Conservation (phyloP, 2,329 filamentous ascomycete species). For the Microdochium bolleyi region DNA sequence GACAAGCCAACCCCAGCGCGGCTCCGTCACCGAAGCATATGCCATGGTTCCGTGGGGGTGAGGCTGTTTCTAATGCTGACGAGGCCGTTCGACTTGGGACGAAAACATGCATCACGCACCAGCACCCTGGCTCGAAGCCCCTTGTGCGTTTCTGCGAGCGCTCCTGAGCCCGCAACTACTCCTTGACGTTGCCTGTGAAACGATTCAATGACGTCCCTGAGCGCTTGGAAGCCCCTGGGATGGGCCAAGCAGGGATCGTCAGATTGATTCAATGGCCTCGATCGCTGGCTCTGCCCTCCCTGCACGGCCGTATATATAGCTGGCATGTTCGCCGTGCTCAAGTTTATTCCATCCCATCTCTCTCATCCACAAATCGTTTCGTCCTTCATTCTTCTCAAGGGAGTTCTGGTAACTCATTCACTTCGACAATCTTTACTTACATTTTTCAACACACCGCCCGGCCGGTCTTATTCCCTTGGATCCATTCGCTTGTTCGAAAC, state of each 20-base stretch:
- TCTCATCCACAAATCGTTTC: slow-evolving; percentile 8
- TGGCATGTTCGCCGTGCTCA: neutral
- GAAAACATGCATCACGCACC: neutral
- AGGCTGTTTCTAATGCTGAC: neutral
- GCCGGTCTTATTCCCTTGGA: neutral
- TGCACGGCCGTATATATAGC: neutral
- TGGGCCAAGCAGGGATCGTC: neutral
- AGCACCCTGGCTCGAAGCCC: neutral
- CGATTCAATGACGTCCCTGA: neutral
- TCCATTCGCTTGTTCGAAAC: slow-evolving; percentile 9
- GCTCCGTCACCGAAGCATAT: neutral
- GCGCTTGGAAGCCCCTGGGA: neutral
- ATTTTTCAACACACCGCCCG: neutral
- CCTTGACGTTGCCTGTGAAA: neutral
- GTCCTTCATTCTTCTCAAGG: slow-evolving; percentile 3
- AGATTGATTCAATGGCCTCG: neutral
- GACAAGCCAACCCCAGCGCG: neutral
- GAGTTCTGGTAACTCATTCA: slow-evolving; percentile 1
- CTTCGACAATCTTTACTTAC: neutral
- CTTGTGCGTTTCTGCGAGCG: neutral
- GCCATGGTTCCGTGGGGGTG: neutral
- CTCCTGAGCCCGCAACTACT: neutral
- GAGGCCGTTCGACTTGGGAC: neutral
- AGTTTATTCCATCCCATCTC: slow-evolving; percentile 7
- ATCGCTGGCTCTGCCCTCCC: neutral